phyloP scores from a whole-genome alignment of 1,284 basidiomycete species.

The Puccinia brachypodii region DNA sequence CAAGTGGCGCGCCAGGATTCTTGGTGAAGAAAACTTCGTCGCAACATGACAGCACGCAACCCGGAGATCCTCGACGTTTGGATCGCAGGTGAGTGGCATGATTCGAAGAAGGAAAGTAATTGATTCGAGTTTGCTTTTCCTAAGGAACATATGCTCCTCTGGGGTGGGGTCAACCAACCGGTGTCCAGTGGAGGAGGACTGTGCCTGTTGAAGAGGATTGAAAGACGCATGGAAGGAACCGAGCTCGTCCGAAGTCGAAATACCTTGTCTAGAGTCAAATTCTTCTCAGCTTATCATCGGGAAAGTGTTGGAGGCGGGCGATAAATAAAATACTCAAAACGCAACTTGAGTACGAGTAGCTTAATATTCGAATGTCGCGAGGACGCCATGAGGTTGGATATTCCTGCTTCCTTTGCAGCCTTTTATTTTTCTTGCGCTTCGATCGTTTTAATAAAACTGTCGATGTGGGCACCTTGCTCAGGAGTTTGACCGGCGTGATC shows the following conservation, averaged over 20 bases:
- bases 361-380: background rate
- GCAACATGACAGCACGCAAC: conserved; percentile 1
- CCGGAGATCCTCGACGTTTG: background rate
- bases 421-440: no score
- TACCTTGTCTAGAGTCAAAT: background rate
- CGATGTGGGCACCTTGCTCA: background rate
- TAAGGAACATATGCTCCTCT: background rate
- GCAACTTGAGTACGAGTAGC: conserved; percentile 11
- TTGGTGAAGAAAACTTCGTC: background rate
- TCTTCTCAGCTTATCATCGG: background rate
- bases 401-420: background rate
- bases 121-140: background rate
- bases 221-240: background rate
- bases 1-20: background rate
- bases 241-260: conserved; percentile 1
- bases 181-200: background rate
- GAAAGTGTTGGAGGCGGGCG: background rate
- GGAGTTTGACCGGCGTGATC: background rate
- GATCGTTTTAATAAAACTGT: background rate
- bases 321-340: background rate
- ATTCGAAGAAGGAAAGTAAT: background rate
- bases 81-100: background rate
- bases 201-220: background rate
- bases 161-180: background rate
- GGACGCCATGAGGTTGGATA: background rate